Conservation (phyloP, 148 eudicot species). For the Vaccinium corymbosum region DNA sequence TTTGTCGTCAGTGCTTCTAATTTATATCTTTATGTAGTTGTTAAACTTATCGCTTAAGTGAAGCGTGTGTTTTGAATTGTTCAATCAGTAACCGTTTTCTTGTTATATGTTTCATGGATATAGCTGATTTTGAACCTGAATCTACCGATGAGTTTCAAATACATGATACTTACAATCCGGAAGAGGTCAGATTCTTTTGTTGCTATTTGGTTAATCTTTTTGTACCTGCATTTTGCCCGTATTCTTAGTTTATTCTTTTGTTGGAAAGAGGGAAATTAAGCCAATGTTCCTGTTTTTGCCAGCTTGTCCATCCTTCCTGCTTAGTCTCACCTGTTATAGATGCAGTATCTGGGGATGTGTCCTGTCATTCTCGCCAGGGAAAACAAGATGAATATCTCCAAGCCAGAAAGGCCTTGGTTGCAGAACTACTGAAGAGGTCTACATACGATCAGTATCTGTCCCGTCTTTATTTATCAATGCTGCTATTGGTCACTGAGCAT, state of each 20-base stretch:
- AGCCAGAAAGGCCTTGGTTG: background rate
- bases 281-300: background rate
- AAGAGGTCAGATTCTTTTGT: background rate
- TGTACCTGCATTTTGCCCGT: background rate
- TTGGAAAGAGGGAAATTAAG: background rate
- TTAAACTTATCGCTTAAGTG: background rate
- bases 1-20: background rate
- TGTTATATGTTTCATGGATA: background rate
- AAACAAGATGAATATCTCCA: background rate
- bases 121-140: constrained; percentile 5
- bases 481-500: background rate
- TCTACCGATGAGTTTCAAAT: background rate
- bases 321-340: background rate
- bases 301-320: background rate
- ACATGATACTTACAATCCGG: background rate
- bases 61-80: background rate
- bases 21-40: background rate
- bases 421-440: background rate
- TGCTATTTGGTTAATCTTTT: background rate
- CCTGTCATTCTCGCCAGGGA: background rate
- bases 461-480: background rate
- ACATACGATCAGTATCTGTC: background rate
- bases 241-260: background rate
- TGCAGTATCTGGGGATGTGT: background rate
- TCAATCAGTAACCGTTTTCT: background rate